Conservation (phyloP, 768 basidiomycete species). For the Amylocystis lapponica region DNA sequence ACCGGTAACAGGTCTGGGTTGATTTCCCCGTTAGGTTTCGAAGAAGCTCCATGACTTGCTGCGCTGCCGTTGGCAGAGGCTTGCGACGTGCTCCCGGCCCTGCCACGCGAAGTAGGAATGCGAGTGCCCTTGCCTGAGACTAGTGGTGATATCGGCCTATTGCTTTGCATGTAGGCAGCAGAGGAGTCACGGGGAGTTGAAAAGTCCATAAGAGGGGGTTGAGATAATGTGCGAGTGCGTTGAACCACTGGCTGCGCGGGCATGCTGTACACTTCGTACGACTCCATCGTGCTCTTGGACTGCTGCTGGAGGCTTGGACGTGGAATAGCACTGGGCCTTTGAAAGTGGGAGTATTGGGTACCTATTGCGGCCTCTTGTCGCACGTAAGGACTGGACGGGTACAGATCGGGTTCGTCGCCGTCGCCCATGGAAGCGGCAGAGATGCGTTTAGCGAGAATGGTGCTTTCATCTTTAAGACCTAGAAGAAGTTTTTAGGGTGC, state of each 20-base stretch:
- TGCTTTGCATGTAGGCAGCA: slow-evolving; percentile 11
- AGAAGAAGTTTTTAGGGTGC: slow-evolving; percentile 10
- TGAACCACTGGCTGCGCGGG: slow-evolving; percentile 24
- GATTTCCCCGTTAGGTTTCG: slow-evolving; percentile 13
- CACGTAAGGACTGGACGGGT: slow-evolving; percentile 14
- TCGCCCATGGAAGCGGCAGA: slow-evolving; percentile 61
- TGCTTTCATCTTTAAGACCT: slow-evolving; percentile 81
- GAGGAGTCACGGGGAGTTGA: slow-evolving; percentile 32
- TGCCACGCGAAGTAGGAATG: slow-evolving; percentile 40
- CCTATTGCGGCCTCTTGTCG: slow-evolving; percentile 16
- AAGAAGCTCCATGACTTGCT: slow-evolving; percentile 17
- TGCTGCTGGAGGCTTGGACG: slow-evolving; percentile 39
- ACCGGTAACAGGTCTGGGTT: slow-evolving; percentile 24
- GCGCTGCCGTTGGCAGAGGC: slow-evolving; percentile 18
- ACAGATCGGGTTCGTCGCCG: slow-evolving; percentile 5
- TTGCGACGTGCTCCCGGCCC: slow-evolving; percentile 37
- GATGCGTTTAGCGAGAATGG: slow-evolving; percentile 69
- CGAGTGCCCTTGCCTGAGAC: slow-evolving; percentile 37
- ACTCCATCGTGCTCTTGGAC: slow-evolving; percentile 25
- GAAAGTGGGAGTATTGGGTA: slow-evolving; percentile 13
- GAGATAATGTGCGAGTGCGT: slow-evolving; percentile 62
- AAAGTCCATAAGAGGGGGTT: slow-evolving; percentile 44
- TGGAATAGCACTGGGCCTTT: slow-evolving; percentile 42
- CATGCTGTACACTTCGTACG: slow-evolving; percentile 12
- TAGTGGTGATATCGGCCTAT: slow-evolving; percentile 29